Evolutionary conservation across 345 rosid species (phyloP), one percentile per base, ranked within the genome.

Genomic region (Eucalyptus tenuipes): DNA sequence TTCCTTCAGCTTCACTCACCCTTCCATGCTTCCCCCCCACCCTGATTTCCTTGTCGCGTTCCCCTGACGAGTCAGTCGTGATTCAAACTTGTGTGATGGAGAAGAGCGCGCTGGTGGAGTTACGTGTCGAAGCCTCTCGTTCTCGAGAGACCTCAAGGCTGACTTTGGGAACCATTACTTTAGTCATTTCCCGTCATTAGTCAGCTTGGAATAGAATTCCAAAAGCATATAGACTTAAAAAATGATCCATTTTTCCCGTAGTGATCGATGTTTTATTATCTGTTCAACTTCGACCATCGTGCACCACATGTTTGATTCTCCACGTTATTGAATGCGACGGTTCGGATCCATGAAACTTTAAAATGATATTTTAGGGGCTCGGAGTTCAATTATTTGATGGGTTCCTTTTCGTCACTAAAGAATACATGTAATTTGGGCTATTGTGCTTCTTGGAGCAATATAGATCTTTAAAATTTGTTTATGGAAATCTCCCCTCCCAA

Each of bases 81-180:
- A 16, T 85, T 85, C 87, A 85, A 85, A 85, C 87, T 49, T 49
- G 87, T 49, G 87, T 85, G 87, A 47, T 29, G 87, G 59, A 85
- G 87, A n/a, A 29, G 87, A 16, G 6, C 15, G 37, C 55, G 61
- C 61, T 29, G 22, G 57, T 2, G 55, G 17, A 52, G 42, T 85
- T 85, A 49, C 87, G 87, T 49, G 87, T 85, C 40, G 52, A n/a
- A 3, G 88, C 55, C 7, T 96, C 98, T 90, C 91, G 6, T 4
- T 22, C 8, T 10, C 47, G 17, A 75, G 84, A 75, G 84, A 10
- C 84, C 7, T 37, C 13, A 10, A 10, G 24, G 84, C 47, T 75
- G 84, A 75, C 84, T 40, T 40, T 37, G 10, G 92, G 89, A 95
- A 92, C 97, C 95, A 94, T 88, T 88, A 49, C 71, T 25, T 25